These are phyloP conservation scores for Hansenula lynferdii DNA, from an alignment of 1,139 yeast species.

Conservation along the genomic window DNA sequence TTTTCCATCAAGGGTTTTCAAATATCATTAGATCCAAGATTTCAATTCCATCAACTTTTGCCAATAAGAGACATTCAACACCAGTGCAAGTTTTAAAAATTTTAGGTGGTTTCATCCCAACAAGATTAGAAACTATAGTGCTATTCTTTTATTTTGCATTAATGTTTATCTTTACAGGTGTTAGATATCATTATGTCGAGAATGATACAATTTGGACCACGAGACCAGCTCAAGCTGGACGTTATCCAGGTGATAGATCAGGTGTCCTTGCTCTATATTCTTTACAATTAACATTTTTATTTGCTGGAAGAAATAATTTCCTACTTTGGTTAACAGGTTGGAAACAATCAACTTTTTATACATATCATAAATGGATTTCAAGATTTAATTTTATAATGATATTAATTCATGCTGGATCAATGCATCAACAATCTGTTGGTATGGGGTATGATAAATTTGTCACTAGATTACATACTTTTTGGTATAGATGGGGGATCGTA, in stretches of 20 bases:
- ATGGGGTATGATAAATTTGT: constrained; percentile 6
- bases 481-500: constrained; percentile 40
- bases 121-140: constrained; percentile 51
- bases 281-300: constrained; percentile 48
- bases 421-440: constrained; percentile 15
- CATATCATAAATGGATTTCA: constrained; percentile 64
- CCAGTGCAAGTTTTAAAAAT: constrained; percentile 11
- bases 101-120: constrained; percentile 35
- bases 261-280: constrained; percentile 43
- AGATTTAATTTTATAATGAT: constrained; percentile 37
- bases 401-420: constrained; percentile 32
- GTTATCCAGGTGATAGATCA: constrained; percentile 59
- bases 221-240: constrained; percentile 42
- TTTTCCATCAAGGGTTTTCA: constrained; percentile 28
- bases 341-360: constrained; percentile 55
- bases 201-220: constrained; percentile 37
- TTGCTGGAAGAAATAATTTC: constrained; percentile 66
- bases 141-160: constrained; percentile 39
- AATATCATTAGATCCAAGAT: constrained; percentile 41
- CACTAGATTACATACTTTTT: constrained; percentile 7
- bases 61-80: constrained; percentile 24
- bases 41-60: constrained; percentile 40
- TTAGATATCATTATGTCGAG: constrained; percentile 35
- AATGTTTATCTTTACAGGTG: constrained; percentile 31
- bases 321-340: constrained; percentile 63